phyloP scores from a whole-genome alignment of 176 grass and related monocot genomes.

The Aegilops umbellulata region DNA sequence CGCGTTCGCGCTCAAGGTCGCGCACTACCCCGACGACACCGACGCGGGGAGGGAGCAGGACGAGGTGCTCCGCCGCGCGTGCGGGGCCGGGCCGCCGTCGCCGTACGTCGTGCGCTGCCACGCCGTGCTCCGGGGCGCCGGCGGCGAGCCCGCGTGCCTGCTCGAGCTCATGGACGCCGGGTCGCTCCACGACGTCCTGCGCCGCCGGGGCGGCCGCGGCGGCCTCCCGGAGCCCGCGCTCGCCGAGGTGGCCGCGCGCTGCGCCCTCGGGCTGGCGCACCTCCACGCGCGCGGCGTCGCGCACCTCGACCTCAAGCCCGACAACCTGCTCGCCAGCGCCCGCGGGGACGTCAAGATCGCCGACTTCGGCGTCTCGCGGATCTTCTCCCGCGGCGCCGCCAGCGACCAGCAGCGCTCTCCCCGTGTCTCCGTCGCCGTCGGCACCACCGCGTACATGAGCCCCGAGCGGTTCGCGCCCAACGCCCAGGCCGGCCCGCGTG shows the following conservation, averaged over 20 bases:
- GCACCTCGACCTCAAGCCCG: conserved; percentile 41
- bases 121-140: not conserved
- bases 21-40: not conserved
- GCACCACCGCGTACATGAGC: conserved; percentile 13
- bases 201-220: not conserved
- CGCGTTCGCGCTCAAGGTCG: conserved; percentile 28
- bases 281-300: conserved; percentile 34
- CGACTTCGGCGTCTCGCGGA: conserved; percentile 10
- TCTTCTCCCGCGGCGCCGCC: too few relatives aligned
- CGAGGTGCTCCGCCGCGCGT: conserved; percentile 16
- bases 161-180: conserved; percentile 44
- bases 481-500: not conserved
- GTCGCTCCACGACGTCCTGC: not conserved
- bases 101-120: conserved; percentile 37
- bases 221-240: conserved; percentile 32
- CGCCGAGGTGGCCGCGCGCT: conserved; percentile 33
- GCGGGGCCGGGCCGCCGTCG: not conserved
- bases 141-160: not conserved
- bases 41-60: conserved; percentile 3
- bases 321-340: conserved; percentile 32
- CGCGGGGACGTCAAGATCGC: conserved; percentile 30
- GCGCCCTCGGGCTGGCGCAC: conserved; percentile 17
- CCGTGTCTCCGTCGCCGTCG: not conserved
- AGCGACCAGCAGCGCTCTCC: too few relatives aligned
- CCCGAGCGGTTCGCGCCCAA: conserved; percentile 41